Percentiles rank a stretch among this genome's conserved stretches.
Evolutionary conservation across 768 basidiomycete species (phyloP).

Genomic region (Mycena vitilis): DNA sequence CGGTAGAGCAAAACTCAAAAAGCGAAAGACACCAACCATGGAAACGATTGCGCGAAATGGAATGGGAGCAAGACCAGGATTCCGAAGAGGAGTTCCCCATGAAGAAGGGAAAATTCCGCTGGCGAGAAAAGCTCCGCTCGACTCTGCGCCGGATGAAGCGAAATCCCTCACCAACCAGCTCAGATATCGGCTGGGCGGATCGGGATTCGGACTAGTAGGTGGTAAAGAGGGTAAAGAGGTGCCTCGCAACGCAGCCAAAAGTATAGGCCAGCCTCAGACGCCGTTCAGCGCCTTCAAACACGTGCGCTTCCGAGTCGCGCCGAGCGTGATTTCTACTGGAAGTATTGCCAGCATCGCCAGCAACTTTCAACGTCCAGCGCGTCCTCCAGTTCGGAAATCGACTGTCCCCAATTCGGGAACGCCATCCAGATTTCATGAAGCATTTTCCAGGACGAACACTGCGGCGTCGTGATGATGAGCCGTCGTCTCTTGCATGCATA

Average conservation of each 20-base stretch:
- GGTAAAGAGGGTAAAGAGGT: neutral
- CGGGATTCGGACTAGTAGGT: conserved; percentile 24
- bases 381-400: neutral
- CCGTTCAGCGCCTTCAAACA: neutral
- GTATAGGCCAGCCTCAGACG: too few species aligned
- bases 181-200: conserved; percentile 32
- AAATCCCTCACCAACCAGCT: conserved; percentile 20
- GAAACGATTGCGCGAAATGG: neutral
- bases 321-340: conserved; percentile 1
- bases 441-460: conserved; percentile 17
- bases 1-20: conserved; percentile 16
- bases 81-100: conserved; percentile 38
- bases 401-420: neutral
- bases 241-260: too few species aligned
- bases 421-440: conserved; percentile 24
- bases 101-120: conserved; percentile 23
- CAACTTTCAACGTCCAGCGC: neutral
- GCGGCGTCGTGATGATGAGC: conserved; percentile 1
- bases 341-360: neutral
- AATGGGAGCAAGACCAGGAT: conserved; percentile 10
- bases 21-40: neutral
- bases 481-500: neutral
- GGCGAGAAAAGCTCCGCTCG: conserved; percentile 25
- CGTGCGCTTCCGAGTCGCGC: conserved; percentile 20
- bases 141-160: conserved; percentile 9